These are phyloP conservation scores for Agarophyton chilense DNA, from an alignment of 23 red algal genomes.

Conservation along the genomic window DNA sequence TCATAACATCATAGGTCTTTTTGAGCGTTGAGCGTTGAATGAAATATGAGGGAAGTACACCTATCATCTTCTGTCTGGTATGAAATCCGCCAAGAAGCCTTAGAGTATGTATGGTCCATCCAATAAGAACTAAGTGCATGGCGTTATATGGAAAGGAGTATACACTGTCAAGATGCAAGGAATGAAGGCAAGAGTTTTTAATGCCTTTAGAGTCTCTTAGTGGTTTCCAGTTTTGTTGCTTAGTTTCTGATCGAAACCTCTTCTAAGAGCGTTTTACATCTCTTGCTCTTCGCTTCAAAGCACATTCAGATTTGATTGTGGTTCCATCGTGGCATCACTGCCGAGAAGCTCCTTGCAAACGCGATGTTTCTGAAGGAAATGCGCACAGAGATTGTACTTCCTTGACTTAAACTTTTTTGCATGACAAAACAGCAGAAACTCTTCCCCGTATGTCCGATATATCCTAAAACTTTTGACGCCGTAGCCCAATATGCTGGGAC, in stretches of 20 bases:
- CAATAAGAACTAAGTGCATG: slow-evolving; percentile 10
- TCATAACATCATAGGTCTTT: not conserved
- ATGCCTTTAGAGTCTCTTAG: no score
- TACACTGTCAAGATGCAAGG: not conserved
- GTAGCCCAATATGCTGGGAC: not conserved
- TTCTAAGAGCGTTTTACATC: not conserved
- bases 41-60: not conserved
- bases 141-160: not conserved
- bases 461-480: slow-evolving; percentile 5
- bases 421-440: not conserved
- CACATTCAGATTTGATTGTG: no score
- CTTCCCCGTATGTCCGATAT: not conserved
- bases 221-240: not conserved
- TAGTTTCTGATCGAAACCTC: not conserved
- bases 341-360: no score
- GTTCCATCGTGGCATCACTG: no score
- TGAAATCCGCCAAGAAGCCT: not conserved
- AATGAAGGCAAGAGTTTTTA: not conserved
- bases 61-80: not conserved
- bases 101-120: not conserved
- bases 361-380: not conserved
- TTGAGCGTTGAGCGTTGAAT: not conserved
- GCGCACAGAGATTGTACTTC: not conserved
- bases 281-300: not conserved
- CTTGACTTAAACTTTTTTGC: not conserved